Conservation (phyloP, 140 eudicot genomes). For the Senecio squalidus region DNA sequence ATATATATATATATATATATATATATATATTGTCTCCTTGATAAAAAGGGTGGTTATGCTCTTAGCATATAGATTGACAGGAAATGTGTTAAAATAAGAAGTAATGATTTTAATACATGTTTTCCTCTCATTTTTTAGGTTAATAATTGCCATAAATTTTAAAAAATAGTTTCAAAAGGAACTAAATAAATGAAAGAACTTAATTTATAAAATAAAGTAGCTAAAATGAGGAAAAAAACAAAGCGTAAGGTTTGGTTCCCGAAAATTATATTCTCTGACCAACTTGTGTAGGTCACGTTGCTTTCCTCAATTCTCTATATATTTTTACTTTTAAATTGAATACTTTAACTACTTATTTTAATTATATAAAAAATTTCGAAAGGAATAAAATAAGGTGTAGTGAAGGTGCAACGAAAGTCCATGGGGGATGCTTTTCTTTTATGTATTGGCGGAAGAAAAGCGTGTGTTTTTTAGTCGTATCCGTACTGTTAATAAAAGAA, state of each 20-base stretch:
- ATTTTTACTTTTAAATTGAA: not conserved
- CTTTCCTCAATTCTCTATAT: slow-evolving; percentile 27
- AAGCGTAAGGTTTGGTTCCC: slow-evolving; percentile 36
- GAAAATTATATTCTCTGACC: slow-evolving; percentile 36
- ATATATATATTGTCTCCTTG: too few relatives aligned
- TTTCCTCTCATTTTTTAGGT: too few relatives aligned
- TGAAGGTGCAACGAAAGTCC: slow-evolving; percentile 30
- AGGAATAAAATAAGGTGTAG: slow-evolving; percentile 15
- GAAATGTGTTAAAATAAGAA: too few relatives aligned
- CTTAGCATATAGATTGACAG: too few relatives aligned
- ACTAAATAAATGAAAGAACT: not conserved
- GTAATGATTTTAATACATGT: too few relatives aligned
- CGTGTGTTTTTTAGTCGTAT: slow-evolving; percentile 21
- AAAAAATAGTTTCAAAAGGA: not conserved
- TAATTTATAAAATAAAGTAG: slow-evolving; percentile 1
- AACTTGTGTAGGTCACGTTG: slow-evolving; percentile 40
- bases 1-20: too few relatives aligned
- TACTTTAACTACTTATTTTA: not conserved
- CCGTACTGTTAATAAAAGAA: slow-evolving; percentile 3
- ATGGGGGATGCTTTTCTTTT: slow-evolving; percentile 12
- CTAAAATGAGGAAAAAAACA: slow-evolving; percentile 14
- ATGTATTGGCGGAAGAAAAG: slow-evolving; percentile 17
- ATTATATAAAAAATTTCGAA: not conserved
- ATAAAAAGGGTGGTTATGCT: too few relatives aligned
- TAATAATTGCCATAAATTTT: not conserved